Evolutionary conservation across 306 rosid genomes (phyloP).

Genomic region (Acmispon strigosus): DNA sequence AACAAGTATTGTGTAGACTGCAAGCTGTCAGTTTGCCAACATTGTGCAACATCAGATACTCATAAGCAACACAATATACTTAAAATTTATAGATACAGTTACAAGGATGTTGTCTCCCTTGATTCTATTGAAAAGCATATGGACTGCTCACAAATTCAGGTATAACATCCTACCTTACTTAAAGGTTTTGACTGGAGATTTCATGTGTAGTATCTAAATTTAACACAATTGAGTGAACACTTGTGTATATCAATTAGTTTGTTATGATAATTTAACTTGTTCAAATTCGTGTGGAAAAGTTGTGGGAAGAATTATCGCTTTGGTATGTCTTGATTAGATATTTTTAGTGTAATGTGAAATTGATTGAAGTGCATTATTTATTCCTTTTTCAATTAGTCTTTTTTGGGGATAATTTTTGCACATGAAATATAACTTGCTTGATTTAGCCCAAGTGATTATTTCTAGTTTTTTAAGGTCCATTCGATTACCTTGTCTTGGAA

Average conservation of each 20-base stretch:
- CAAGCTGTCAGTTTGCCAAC: conserved; percentile 21
- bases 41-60: conserved; percentile 16
- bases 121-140: conserved; percentile 23
- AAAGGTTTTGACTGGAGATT: not conserved
- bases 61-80: conserved; percentile 24
- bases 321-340: not conserved
- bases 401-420: not conserved
- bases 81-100: conserved; percentile 23
- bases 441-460: not conserved
- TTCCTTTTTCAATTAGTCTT: not conserved
- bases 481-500: not conserved
- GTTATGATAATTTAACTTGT: not conserved
- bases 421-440: not conserved
- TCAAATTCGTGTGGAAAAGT: not conserved
- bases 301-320: not conserved
- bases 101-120: conserved; percentile 24
- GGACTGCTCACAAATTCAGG: conserved; percentile 47
- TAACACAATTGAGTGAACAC: not conserved
- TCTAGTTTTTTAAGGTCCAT: not conserved
- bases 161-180: not conserved
- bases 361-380: not conserved
- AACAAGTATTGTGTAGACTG: conserved; percentile 30
- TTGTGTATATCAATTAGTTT: not conserved
- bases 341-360: not conserved
- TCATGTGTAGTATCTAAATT: not conserved